A percentile compares a stretch with the other conserved stretches of the same genome.
These are phyloP conservation scores for Hyphopichia fennica DNA, from an alignment of 1,139 yeast genomes.

Conservation along the genomic window DNA sequence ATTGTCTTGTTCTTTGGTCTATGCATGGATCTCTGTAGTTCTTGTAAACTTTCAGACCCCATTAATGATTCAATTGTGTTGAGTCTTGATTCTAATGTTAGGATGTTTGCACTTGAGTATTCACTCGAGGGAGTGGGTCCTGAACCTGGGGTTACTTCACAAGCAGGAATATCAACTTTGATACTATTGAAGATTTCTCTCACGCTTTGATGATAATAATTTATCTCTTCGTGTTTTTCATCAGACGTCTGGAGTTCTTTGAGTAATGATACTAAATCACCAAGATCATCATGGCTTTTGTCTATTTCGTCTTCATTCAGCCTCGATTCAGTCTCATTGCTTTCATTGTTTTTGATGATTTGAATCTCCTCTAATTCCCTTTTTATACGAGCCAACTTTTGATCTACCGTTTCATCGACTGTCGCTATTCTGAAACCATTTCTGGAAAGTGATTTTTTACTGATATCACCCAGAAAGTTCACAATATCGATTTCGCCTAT, in stretches of 20 bases:
- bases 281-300: background rate
- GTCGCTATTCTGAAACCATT: constrained; percentile 26
- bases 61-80: constrained; percentile 19
- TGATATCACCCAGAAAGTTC: constrained; percentile 41
- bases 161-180: background rate
- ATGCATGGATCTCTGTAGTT: constrained; percentile 1
- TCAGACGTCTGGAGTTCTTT: background rate
- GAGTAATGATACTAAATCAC: constrained; percentile 3
- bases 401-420: constrained; percentile 39
- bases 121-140: background rate
- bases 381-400: constrained; percentile 44
- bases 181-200: constrained; percentile 1
- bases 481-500: constrained; percentile 15
- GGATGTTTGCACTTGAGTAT: background rate
- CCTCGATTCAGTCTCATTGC: constrained; percentile 9
- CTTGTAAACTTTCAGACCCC: constrained; percentile 15
- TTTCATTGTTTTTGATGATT: constrained; percentile 7
- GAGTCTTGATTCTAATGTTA: constrained; percentile 26
- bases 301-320: constrained; percentile 7
- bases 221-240: background rate
- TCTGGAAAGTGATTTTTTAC: constrained; percentile 15
- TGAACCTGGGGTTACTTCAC: background rate
- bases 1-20: constrained; percentile 20
- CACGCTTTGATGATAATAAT: constrained; percentile 6
- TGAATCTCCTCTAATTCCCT: constrained; percentile 44